Conservation (phyloP, 306 rosid genomes). For the Corylus avellana region DNA sequence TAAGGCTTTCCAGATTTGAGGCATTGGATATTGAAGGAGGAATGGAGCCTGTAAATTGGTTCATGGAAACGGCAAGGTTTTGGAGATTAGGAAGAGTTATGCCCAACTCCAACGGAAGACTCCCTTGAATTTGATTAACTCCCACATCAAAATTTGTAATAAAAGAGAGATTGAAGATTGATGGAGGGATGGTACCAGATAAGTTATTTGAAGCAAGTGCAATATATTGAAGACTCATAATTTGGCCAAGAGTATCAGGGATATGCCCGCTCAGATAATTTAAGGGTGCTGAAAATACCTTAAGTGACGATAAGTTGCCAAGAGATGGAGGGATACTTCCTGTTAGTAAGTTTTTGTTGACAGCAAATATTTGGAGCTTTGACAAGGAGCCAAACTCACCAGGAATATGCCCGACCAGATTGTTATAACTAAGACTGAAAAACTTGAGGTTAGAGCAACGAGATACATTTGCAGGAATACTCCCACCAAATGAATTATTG, state of each 20-base stretch:
- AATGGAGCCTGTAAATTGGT: neutral
- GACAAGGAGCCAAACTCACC: neutral
- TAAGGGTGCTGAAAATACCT: neutral
- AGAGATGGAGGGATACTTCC: neutral
- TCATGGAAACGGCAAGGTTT: rapidly evolving
- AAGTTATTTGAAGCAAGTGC: neutral
- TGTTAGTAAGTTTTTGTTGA: neutral
- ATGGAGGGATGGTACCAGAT: neutral
- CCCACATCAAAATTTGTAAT: neutral
- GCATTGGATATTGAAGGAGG: slow-evolving; percentile 3
- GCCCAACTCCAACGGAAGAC: neutral
- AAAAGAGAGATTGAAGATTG: neutral
- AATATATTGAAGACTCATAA: rapidly evolving
- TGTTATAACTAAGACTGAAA: rapidly evolving
- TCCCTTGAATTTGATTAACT: neutral
- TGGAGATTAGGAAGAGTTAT: neutral
- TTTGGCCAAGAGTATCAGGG: neutral
- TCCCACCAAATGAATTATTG: neutral
- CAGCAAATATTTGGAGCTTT: neutral
- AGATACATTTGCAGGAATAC: neutral
- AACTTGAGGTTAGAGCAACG: neutral
- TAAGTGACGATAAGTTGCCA: neutral
- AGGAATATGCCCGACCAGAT: neutral
- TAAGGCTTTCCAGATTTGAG: neutral
- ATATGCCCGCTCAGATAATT: neutral